phyloP scores from a whole-genome alignment of 805 yeast species.

The Yamadazyma phyllophila region DNA sequence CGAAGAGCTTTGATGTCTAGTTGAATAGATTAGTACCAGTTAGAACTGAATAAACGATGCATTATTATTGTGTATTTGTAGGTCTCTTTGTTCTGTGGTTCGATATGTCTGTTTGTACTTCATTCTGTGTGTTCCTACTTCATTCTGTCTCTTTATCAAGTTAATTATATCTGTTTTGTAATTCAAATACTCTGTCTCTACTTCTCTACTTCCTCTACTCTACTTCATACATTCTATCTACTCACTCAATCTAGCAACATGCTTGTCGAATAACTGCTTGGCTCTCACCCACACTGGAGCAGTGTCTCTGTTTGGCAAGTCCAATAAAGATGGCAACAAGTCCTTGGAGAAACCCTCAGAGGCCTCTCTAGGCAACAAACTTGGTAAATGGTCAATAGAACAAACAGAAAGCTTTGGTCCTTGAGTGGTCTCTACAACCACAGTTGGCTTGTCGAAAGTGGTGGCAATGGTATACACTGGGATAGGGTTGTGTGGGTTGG shows the following conservation, averaged over 20 bases:
- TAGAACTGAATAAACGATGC: too few relatives aligned
- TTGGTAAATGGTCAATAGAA: conserved; percentile 95
- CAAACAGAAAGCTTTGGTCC: conserved; percentile 90
- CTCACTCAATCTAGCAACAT: conserved; percentile 63
- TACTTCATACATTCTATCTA: too few relatives aligned
- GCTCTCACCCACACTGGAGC: conserved; percentile 95
- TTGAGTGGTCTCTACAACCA: conserved; percentile 66
- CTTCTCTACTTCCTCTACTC: too few relatives aligned
- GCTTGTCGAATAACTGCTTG: conserved; percentile 75
- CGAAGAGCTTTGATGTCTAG: too few relatives aligned
- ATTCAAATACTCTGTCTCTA: too few relatives aligned
- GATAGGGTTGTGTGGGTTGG: conserved; percentile 96
- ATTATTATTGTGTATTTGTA: too few relatives aligned
- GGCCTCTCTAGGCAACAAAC: conserved; percentile 94
- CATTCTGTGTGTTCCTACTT: too few relatives aligned
- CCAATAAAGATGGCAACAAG: conserved; percentile 82
- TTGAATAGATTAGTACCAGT: neutral
- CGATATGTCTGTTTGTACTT: too few relatives aligned
- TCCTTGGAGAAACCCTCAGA: conserved; percentile 88
- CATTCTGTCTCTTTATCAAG: too few relatives aligned
- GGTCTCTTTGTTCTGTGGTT: too few relatives aligned
- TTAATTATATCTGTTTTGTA: too few relatives aligned
- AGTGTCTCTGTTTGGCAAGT: conserved; percentile 74
- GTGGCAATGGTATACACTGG: conserved; percentile 93
- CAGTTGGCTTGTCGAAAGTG: conserved; percentile 88